Evolutionary conservation across 495 filamentous ascomycete species (phyloP).

Genomic region (Penicillium goetzii): DNA sequence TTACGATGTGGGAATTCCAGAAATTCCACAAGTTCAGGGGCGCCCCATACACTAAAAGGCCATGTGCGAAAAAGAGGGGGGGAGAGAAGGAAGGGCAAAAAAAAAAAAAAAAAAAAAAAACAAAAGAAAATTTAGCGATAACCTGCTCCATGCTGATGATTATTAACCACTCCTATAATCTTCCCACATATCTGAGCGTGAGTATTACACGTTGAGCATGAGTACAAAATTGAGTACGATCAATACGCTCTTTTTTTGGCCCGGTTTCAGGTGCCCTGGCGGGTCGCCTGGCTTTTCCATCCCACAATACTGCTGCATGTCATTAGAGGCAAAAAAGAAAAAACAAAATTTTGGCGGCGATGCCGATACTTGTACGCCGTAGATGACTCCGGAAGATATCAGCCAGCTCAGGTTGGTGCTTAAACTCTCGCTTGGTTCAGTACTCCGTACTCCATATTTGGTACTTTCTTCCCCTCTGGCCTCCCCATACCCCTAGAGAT

Average conservation of each 20-base stretch:
- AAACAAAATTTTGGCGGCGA: background rate
- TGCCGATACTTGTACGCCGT: background rate
- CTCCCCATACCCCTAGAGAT: slow-evolving; percentile 11
- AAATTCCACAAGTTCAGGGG: slow-evolving; percentile 28
- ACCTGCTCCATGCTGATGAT: background rate
- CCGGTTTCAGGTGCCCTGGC: slow-evolving; percentile 6
- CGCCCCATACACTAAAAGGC: slow-evolving; percentile 1
- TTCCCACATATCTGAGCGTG: background rate
- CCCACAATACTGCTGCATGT: background rate
- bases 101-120: background rate
- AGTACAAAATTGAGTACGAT: background rate
- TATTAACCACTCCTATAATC: background rate
- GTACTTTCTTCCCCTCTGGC: background rate
- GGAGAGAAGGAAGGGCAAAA: too few species aligned
- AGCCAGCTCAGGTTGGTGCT: background rate
- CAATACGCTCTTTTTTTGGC: background rate
- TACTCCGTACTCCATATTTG: background rate
- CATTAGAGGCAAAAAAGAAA: background rate
- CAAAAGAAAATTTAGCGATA: background rate
- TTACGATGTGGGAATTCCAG: slow-evolving; percentile 19
- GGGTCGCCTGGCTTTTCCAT: slow-evolving; percentile 1
- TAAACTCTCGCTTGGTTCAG: background rate
- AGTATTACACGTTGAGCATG: background rate
- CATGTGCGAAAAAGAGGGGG: slow-evolving; percentile 7
- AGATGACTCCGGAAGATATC: background rate